Evolutionary conservation across 2,329 filamentous ascomycete genomes (phyloP).

Genomic region (Sporothrix brasiliensis): DNA sequence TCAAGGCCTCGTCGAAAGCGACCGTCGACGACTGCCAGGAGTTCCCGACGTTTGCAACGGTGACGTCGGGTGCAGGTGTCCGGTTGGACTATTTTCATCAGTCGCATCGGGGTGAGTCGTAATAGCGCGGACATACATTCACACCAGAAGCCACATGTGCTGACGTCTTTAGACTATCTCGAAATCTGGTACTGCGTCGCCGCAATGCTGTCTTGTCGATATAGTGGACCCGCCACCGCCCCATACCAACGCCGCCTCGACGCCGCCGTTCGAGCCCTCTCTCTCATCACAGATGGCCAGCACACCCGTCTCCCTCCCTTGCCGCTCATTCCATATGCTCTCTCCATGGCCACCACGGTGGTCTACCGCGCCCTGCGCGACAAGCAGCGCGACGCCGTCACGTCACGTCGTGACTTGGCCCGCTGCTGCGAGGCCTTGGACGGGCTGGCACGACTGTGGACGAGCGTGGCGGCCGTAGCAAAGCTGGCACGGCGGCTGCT

Average conservation of each 20-base stretch:
- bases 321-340: conserved; percentile 10
- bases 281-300: background rate
- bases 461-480: background rate
- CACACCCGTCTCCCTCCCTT: background rate
- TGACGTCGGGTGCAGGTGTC: background rate
- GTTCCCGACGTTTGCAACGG: background rate
- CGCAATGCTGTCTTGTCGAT: conserved; percentile 13
- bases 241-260: conserved; percentile 14
- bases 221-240: background rate
- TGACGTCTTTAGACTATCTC: conserved; percentile 1
- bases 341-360: conserved; percentile 16
- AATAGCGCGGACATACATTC: background rate
- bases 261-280: background rate
- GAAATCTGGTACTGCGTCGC: conserved; percentile 27
- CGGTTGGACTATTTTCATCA: background rate
- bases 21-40: conserved; percentile 23
- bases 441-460: conserved; percentile 8
- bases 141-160: background rate
- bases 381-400: background rate
- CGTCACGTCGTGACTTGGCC: background rate
- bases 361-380: conserved; percentile 24
- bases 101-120: background rate
- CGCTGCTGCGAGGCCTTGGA: conserved; percentile 1
- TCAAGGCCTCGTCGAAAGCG: conserved; percentile 12
- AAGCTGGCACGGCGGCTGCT: background rate